Conservation (phyloP, 345 rosid species). For the Brassica napus region DNA sequence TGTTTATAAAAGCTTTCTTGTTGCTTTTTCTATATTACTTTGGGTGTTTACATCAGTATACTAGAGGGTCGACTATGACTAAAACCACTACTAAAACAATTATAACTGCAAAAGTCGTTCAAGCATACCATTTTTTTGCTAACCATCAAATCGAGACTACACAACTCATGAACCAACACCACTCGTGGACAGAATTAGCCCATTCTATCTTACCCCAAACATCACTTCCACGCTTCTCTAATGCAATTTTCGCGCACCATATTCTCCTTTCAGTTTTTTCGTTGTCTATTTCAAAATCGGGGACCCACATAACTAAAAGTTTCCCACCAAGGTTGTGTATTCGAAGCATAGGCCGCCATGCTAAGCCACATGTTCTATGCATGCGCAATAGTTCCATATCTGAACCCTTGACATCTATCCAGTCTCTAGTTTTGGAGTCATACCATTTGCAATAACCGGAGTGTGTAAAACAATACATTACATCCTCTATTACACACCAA, state of each 20-base stretch:
- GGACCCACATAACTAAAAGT: neutral
- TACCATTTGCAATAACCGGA: neutral
- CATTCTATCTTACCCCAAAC: conserved; percentile 1
- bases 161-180: neutral
- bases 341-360: neutral
- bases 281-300: neutral
- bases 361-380: neutral
- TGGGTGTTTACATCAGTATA: neutral
- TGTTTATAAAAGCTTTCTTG: neutral
- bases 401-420: neutral
- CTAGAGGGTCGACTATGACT: neutral
- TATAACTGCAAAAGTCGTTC: neutral
- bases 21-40: neutral
- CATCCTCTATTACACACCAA: neutral
- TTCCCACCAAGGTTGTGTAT: neutral
- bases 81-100: neutral
- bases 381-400: neutral
- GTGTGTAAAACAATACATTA: neutral
- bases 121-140: neutral
- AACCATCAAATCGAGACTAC: neutral
- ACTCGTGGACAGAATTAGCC: neutral
- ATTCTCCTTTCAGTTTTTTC: neutral
- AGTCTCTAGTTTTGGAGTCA: neutral
- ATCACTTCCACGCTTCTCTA: neutral
- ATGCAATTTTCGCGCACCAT: neutral